Base-by-base conservation (phyloP, 106 monocot species). In the Dendrobium officinale region DNA sequence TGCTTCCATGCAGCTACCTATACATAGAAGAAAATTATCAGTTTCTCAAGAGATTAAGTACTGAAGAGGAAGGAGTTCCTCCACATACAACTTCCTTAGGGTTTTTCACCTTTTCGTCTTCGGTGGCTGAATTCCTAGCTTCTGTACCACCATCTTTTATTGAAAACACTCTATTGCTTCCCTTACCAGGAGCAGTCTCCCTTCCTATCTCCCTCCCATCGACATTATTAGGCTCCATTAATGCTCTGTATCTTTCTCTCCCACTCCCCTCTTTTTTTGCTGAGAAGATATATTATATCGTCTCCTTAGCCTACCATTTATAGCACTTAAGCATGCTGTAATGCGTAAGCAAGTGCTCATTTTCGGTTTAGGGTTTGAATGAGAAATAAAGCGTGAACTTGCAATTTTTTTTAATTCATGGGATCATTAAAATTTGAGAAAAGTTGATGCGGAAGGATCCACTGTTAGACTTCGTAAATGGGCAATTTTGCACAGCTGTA, bases 1-100 rank as follows among this genome's bases (percentile, higher is more conserved):
- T 85, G 85, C 82, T 78, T 91, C 93, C 93, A 96, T 74, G 43
- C 74, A 20, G 74, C 6, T 22, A 9, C 44, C 74, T 74, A 43
- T 4, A 61, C n/a, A 61, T 22, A 22, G n/a, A n/a, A 61, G 4
- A 19, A 22, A 61, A 22, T 3, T 22, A n/a, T 31, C 29, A 11
- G 15, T 33, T 29, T 10, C 4, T 15, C 2, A 33, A 33, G 4
- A 70, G 10, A 70, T 11, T 31, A 31, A 70, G 64, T 3, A 0
- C 16, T 56, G 11, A 5, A 24, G 24, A 7, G 22, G 7, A 6
- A 24, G 3, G 4, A 22, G 64, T 64, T 64, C 24, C 15, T 51
- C 15, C 51, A 16, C 13, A 51, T 51, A 37, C 3, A 37, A 37
- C 13, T 51, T 22, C 24, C 1, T 15, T 66, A 66, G 64, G 7